phyloP scores from a whole-genome alignment of 176 grass and related monocot species.

The Oryza meyeriana region DNA sequence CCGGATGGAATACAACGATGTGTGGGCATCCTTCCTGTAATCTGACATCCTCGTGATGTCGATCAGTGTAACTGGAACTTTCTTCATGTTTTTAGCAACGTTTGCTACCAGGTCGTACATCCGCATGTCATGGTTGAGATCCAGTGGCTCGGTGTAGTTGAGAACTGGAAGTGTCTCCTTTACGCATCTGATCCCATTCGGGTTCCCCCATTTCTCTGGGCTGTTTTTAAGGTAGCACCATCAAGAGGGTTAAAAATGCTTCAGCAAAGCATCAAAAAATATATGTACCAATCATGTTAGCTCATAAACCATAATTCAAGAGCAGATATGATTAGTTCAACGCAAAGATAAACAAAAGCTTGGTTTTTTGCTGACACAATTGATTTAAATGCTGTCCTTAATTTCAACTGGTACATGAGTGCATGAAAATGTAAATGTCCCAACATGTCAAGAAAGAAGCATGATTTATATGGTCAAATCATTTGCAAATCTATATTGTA shows the following conservation, averaged over 20 bases:
- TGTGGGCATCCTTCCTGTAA: slow-evolving; percentile 91
- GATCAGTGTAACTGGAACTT: slow-evolving; percentile 52
- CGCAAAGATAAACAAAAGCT: background rate
- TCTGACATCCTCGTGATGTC: slow-evolving; percentile 90
- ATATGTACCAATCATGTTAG: background rate
- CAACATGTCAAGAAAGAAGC: background rate
- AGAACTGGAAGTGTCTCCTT: slow-evolving; percentile 61
- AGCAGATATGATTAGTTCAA: background rate
- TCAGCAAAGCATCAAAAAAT: slow-evolving; percentile 7
- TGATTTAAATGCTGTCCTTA: background rate
- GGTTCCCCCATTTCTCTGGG: slow-evolving; percentile 63
- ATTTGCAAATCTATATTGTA: background rate
- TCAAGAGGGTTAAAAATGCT: background rate
- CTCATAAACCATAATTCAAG: background rate
- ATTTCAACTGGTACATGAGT: background rate
- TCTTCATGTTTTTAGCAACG: slow-evolving; percentile 42
- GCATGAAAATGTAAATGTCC: slow-evolving; percentile 10
- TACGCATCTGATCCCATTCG: slow-evolving; percentile 55
- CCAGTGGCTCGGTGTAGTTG: slow-evolving; percentile 45
- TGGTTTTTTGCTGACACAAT: background rate
- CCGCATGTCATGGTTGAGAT: slow-evolving; percentile 51
- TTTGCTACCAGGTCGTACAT: slow-evolving; percentile 49
- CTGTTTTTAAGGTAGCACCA: slow-evolving; percentile 35
- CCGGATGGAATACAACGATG: slow-evolving; percentile 54
- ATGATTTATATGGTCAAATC: background rate